These are phyloP conservation scores for Cynara cardunculus DNA, from an alignment of 129 eudicot species.

Conservation along the genomic window DNA sequence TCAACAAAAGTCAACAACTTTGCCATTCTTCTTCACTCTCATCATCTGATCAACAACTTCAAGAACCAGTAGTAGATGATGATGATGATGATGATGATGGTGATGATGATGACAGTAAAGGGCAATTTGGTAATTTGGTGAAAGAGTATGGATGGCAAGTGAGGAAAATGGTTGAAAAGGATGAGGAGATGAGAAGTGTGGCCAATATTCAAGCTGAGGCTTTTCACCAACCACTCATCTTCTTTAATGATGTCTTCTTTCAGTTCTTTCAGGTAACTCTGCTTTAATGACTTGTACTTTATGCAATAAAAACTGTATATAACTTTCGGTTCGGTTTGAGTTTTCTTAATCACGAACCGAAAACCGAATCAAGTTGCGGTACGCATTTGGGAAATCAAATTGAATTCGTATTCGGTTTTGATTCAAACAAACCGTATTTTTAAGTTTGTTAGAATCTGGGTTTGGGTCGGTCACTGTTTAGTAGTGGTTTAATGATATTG, in stretches of 20 bases:
- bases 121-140: slow-evolving; percentile 49
- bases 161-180: slow-evolving; percentile 78
- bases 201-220: slow-evolving; percentile 90
- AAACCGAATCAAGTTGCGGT: background rate
- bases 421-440: no score
- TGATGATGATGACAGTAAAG: slow-evolving; percentile 17
- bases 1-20: slow-evolving; percentile 32
- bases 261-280: slow-evolving; percentile 54
- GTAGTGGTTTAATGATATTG: no score
- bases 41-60: slow-evolving; percentile 23
- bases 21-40: slow-evolving; percentile 22
- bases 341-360: background rate
- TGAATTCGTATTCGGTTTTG: background rate
- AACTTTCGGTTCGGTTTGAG: background rate
- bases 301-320: background rate
- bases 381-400: background rate
- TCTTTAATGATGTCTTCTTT: slow-evolving; percentile 74
- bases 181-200: slow-evolving; percentile 73
- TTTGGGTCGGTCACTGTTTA: no score
- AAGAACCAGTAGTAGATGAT: slow-evolving; percentile 19
- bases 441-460: no score
- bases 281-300: slow-evolving; percentile 15
- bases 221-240: slow-evolving; percentile 63
- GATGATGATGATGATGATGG: slow-evolving; percentile 16
- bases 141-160: slow-evolving; percentile 75